Evolutionary conservation across 2,329 filamentous ascomycete species (phyloP).

Genomic region (Claviceps cyperi): DNA sequence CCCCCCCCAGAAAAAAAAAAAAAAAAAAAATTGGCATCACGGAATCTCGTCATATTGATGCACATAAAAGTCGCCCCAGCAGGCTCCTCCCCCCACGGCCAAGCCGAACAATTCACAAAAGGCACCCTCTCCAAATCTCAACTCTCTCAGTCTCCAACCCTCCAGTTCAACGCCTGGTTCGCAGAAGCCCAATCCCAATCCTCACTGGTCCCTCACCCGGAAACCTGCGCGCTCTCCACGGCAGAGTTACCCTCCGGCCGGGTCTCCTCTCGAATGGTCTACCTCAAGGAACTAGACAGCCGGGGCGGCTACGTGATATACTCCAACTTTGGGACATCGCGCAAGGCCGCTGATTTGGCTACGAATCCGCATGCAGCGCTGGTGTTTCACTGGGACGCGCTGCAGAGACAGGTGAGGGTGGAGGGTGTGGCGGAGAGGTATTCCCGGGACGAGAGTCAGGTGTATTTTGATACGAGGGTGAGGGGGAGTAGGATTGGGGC

Average conservation of each 20-base stretch:
- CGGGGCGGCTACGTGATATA: constrained; percentile 74
- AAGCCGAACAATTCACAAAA: constrained; percentile 62
- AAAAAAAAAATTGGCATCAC: background rate
- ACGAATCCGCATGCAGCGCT: constrained; percentile 67
- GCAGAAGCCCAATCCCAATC: constrained; percentile 51
- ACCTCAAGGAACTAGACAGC: constrained; percentile 84
- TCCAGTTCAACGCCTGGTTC: constrained; percentile 89
- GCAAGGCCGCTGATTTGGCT: constrained; percentile 52
- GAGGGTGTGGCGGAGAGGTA: constrained; percentile 64
- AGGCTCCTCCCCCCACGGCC: constrained; percentile 38
- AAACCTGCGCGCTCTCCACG: constrained; percentile 79
- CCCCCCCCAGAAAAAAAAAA: no score
- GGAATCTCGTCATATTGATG: no score
- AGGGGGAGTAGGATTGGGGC: constrained; percentile 75
- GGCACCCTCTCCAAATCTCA: constrained; percentile 46
- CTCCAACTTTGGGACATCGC: constrained; percentile 74
- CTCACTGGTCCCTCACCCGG: constrained; percentile 54
- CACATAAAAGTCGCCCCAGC: constrained; percentile 44
- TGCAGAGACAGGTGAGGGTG: constrained; percentile 82
- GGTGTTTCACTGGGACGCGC: constrained; percentile 77
- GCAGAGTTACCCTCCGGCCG: constrained; percentile 70
- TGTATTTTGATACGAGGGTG: constrained; percentile 53
- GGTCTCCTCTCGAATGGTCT: constrained; percentile 75
- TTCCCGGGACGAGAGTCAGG: constrained; percentile 53
- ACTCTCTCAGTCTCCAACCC: constrained; percentile 51